Percentiles rank a stretch among this genome's conserved stretches.
These are phyloP conservation scores for Crepidotus variabilis DNA, from an alignment of 768 basidiomycete genomes.

Conservation along the genomic window DNA sequence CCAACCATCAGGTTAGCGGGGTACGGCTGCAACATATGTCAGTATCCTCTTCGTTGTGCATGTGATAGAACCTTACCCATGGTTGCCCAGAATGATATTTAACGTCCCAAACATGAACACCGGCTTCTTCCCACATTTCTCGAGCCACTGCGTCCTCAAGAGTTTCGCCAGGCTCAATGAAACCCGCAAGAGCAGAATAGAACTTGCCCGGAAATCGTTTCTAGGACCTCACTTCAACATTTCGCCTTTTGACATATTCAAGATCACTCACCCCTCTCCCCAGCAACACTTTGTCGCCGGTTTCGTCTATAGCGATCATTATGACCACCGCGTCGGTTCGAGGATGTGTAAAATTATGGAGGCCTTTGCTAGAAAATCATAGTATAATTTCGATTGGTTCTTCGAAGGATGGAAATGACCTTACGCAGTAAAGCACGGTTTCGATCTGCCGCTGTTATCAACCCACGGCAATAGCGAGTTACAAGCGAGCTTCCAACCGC, in stretches of 20 bases:
- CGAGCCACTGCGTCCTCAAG: slow-evolving; percentile 91
- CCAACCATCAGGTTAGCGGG: slow-evolving; percentile 91
- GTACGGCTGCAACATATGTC: slow-evolving; percentile 58
- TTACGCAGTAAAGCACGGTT: slow-evolving; percentile 72
- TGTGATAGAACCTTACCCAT: slow-evolving; percentile 51
- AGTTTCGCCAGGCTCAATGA: slow-evolving; percentile 91
- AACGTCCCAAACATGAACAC: slow-evolving; percentile 80
- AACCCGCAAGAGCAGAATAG: slow-evolving; percentile 91
- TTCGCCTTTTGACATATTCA: background rate
- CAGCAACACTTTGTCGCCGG: slow-evolving; percentile 79
- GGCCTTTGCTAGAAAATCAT: slow-evolving; percentile 55
- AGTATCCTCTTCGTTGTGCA: background rate
- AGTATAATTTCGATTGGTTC: too few relatives aligned
- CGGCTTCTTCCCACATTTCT: slow-evolving; percentile 96
- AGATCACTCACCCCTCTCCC: slow-evolving; percentile 71
- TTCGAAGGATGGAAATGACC: too few relatives aligned
- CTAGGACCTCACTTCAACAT: background rate
- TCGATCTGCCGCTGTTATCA: slow-evolving; percentile 53
- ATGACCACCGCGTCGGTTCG: slow-evolving; percentile 89
- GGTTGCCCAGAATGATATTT: slow-evolving; percentile 85
- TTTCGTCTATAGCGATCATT: slow-evolving; percentile 79
- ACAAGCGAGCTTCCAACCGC: slow-evolving; percentile 92
- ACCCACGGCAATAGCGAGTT: slow-evolving; percentile 72
- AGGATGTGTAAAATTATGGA: slow-evolving; percentile 85
- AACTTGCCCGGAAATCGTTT: slow-evolving; percentile 67